Evolutionary conservation across 1,139 yeast species (phyloP), one percentile per base, ranked within the genome.

Genomic region (Geotrichum restrictum): DNA sequence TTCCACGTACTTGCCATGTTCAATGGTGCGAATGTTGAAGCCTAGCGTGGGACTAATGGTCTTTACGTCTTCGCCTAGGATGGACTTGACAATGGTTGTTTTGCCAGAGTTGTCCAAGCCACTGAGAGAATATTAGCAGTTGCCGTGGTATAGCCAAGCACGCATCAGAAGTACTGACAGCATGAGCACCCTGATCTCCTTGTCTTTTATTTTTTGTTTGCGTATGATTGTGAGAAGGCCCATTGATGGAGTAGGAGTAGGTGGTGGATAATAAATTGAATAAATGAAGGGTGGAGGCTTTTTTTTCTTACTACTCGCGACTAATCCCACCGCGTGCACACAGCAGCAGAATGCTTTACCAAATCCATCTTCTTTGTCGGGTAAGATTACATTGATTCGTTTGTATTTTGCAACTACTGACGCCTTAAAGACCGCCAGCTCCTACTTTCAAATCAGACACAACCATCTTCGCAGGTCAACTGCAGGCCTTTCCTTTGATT

Each of bases 81-180:
- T 60, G 19, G 74, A 68, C 57, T 81, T 81, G 32, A 88, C 83
- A 4, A 89, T 78, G 0, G 95, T 86, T 1, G 96, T 85, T 65
- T 88, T 88, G 4, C 97, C 97, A 0, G 95, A 79, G 64, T 87
- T 88, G 64, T 88, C 96, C n/a, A 88, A 75, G 0, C 96, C 96
- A 10, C 74, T 70, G 34, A 14, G 34, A 14, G 32, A 32, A 16
- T 3, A 41, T 46, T 33, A 42, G 44, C 16, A 18, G 11, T n/a
- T n/a, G n/a, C n/a, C n/a, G n/a, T n/a, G n/a, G n/a, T n/a, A n/a
- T n/a, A n/a, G n/a, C n/a, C n/a, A n/a, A n/a, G n/a, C n/a, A 11
- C 14, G 11, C 22, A 14, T 11, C 19, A 34, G 32, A 36, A 31
- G 21, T 45, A 44, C 72, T 47, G 61, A 70, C 65, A 91, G 75